phyloP scores from a whole-genome alignment of 2,329 filamentous ascomycete species.

The Neopestalotiopsis sp. region DNA sequence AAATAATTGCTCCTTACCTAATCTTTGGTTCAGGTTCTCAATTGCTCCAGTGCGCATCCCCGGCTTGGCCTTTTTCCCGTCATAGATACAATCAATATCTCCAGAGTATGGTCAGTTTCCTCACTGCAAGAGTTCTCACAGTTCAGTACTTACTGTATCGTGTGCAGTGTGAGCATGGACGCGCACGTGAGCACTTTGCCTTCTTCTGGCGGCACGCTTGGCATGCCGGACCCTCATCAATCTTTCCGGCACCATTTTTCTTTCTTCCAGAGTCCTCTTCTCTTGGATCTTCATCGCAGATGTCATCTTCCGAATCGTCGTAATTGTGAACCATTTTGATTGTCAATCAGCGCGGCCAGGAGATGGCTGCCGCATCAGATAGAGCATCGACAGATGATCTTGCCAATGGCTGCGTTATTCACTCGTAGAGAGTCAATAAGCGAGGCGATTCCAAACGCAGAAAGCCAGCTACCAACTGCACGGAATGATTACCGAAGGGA shows the following conservation, averaged over 20 bases:
- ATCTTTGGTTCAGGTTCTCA: conserved; percentile 40
- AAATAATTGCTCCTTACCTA: conserved; percentile 37
- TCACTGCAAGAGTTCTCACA: not conserved
- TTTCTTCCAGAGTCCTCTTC: not conserved
- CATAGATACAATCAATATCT: conserved; percentile 40
- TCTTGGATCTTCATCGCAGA: not conserved
- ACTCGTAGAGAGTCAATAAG: too few relatives aligned
- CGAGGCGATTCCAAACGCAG: not conserved
- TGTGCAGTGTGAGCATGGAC: conserved; percentile 49
- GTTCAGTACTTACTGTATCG: conserved; percentile 32
- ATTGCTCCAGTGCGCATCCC: conserved; percentile 41
- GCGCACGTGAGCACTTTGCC: conserved; percentile 47
- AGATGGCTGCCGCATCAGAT: not conserved
- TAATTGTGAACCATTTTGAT: not conserved
- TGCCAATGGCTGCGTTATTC: too few relatives aligned
- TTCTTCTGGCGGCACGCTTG: conserved; percentile 52
- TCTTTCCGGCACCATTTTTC: not conserved
- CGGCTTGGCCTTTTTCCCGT: conserved; percentile 38
- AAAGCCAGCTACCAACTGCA: not conserved
- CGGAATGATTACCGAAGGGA: not conserved
- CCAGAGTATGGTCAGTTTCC: not conserved
- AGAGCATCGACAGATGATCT: too few relatives aligned
- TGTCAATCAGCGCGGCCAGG: not conserved
- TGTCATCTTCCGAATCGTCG: conserved; percentile 7
- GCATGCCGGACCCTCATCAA: conserved; percentile 29